Evolutionary conservation across 2,329 filamentous ascomycete genomes (phyloP).

Genomic region (Coniochaeta ligniaria): DNA sequence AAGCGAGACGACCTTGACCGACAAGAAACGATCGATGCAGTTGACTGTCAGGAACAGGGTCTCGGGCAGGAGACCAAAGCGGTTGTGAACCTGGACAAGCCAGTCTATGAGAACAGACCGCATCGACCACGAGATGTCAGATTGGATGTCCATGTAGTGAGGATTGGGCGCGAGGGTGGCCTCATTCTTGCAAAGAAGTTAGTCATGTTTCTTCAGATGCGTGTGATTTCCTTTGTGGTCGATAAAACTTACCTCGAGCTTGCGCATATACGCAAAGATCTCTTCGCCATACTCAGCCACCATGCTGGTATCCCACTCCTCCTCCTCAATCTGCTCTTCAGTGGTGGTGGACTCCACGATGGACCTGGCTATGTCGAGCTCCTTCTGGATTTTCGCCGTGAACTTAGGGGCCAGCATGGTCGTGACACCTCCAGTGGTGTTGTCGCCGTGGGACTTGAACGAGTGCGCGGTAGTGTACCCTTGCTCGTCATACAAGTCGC

Average conservation of each 20-base stretch:
- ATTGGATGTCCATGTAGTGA: slow-evolving; percentile 94
- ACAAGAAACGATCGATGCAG: slow-evolving; percentile 94
- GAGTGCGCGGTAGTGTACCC: slow-evolving; percentile 75
- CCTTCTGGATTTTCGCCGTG: slow-evolving; percentile 60
- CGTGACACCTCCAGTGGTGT: slow-evolving; percentile 43
- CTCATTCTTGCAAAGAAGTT: slow-evolving; percentile 28
- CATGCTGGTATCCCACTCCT: slow-evolving; percentile 93
- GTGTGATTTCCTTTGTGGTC: not conserved
- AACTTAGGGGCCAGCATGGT: slow-evolving; percentile 65
- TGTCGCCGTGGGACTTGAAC: slow-evolving; percentile 63
- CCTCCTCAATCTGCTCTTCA: slow-evolving; percentile 75
- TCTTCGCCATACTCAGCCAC: slow-evolving; percentile 94
- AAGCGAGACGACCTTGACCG: slow-evolving; percentile 88
- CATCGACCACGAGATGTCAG: slow-evolving; percentile 99
- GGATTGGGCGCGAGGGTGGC: slow-evolving; percentile 76
- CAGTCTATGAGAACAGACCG: slow-evolving; percentile 95
- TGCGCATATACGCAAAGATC: slow-evolving; percentile 87
- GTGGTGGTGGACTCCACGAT: slow-evolving; percentile 61
- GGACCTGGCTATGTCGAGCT: slow-evolving; percentile 59
- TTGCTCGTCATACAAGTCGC: slow-evolving; percentile 58
- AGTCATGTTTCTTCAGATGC: not conserved
- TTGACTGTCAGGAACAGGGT: slow-evolving; percentile 93
- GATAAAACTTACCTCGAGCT: slow-evolving; percentile 65
- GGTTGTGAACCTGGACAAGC: slow-evolving; percentile 91
- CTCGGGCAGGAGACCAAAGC: slow-evolving; percentile 86